These are phyloP conservation scores for Beauveria medogensis DNA, from an alignment of 2,329 filamentous ascomycete species.

Conservation along the genomic window DNA sequence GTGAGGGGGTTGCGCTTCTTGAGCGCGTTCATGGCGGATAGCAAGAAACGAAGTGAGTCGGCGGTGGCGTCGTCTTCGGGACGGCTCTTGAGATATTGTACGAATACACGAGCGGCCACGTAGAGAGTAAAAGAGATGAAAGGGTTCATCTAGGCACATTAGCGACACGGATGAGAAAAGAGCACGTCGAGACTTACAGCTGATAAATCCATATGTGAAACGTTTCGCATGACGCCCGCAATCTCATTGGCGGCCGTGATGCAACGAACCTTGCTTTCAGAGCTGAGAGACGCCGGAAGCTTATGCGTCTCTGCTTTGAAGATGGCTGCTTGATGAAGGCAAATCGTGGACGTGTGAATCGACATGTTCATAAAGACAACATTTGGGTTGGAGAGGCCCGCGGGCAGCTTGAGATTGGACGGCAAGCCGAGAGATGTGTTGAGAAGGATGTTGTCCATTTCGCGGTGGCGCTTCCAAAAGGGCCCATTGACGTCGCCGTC, in stretches of 20 bases:
- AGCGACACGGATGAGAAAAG: constrained; percentile 10
- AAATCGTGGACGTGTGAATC: constrained; percentile 93
- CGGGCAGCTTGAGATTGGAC: constrained; percentile 67
- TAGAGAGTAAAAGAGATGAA: constrained; percentile 95
- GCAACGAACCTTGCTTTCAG: constrained; percentile 87
- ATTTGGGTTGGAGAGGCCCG: constrained; percentile 69
- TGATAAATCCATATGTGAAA: constrained; percentile 81
- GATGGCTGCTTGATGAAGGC: constrained; percentile 95
- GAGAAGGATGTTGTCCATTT: constrained; percentile 81
- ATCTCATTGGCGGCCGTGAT: constrained; percentile 92
- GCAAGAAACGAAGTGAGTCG: constrained; percentile 80
- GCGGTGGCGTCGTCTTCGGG: constrained; percentile 72
- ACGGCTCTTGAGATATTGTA: constrained; percentile 92
- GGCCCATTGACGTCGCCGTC: constrained; percentile 85
- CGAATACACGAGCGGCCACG: constrained; percentile 89
- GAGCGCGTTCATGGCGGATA: constrained; percentile 82
- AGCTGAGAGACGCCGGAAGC: constrained; percentile 65
- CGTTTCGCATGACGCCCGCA: constrained; percentile 88
- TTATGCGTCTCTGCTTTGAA: constrained; percentile 92
- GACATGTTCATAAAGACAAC: constrained; percentile 94
- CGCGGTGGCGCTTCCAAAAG: constrained; percentile 90
- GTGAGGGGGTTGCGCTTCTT: constrained; percentile 85
- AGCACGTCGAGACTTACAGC: constrained; percentile 46
- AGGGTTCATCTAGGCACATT: constrained; percentile 67
- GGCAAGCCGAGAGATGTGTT: constrained; percentile 83